Base-by-base conservation (phyloP, 768 basidiomycete species). In the Panaeolus cyanescens region DNA sequence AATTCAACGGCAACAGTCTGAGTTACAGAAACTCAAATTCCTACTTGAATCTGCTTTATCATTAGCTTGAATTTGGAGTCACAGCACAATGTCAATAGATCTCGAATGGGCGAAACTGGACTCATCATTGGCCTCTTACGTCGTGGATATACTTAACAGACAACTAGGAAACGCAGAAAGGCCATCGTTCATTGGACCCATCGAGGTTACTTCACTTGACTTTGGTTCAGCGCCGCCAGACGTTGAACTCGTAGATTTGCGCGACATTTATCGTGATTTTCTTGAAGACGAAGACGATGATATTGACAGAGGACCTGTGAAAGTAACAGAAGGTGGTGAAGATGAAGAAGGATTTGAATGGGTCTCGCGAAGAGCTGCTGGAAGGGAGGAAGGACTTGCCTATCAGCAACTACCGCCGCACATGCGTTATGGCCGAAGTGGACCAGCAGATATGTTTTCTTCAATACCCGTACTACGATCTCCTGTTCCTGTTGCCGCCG, bases 101-200 rank as follows among this genome's bases (percentile, higher is more conserved):
- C 79, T 99, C 58, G 93, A 96, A 79, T 99, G 96, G 96, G 75
- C 79, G 65, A 87, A 88, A 66, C 86, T 99, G 63, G 89, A 94
- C 75, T 73, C 82, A 20, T 83, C 87, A 1, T 83, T 97, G 10
- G 83, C 94, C 7, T 78, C 79, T 17, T 82, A 81, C 31, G 82
- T 96, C 60, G 83, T 95, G 60, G 81, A 85, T 36, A 70, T 89
- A 53, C 88, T 99, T 68, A 95, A 97, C 77, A 78, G 79, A 60
- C 91, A 93, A 60, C 89, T 99, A 22, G 70, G 82, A 5, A 82
- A 76, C 54, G 85, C 89, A 2, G 75, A 85, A 32, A 78, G 93
- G n/a, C 97, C 96, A 0, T 94, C 94, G 9, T 99, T 96, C 74
- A 92, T 99, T 34, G 97, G 97, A 2, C 95, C 96, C 13, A 86